phyloP scores from a whole-genome alignment of 306 rosid species.

The Trifolium dubium region DNA sequence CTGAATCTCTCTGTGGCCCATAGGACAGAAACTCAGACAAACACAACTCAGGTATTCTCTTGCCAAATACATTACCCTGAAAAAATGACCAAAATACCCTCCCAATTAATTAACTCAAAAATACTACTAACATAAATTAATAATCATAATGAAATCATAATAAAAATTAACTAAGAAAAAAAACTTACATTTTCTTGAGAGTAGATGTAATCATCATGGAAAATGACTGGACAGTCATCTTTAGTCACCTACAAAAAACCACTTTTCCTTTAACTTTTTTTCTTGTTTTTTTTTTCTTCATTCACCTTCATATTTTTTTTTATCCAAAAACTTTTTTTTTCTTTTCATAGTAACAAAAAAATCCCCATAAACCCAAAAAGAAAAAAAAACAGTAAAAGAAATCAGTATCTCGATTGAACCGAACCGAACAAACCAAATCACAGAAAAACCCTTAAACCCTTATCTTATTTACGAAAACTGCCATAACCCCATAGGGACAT shows the following conservation, averaged over 20 bases:
- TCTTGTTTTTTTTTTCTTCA: constrained; percentile 9
- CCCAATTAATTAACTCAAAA: background rate
- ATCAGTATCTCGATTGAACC: constrained; percentile 39
- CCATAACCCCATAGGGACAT: background rate
- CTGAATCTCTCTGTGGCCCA: constrained; percentile 66
- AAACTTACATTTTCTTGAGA: constrained; percentile 61
- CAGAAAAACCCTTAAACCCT: background rate
- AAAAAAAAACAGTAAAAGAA: constrained; percentile 5
- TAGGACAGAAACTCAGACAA: constrained; percentile 66
- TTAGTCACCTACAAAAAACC: constrained; percentile 81
- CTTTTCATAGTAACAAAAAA: constrained; percentile 2
- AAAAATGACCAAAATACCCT: background rate
- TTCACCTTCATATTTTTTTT: constrained; percentile 38
- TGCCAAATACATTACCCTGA: constrained; percentile 71
- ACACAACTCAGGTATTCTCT: constrained; percentile 61
- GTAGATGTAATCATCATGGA: constrained; percentile 69
- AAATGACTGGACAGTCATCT: constrained; percentile 82
- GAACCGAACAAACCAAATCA: background rate
- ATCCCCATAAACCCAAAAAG: background rate
- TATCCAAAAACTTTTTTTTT: constrained; percentile 38
- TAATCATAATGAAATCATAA: background rate
- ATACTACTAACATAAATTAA: background rate
- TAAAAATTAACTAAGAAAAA: background rate
- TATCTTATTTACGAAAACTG: constrained; percentile 8
- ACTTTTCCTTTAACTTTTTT: constrained; percentile 50